A percentile compares a stretch with the other conserved stretches of the same genome.
Conservation (phyloP, 1,139 yeast species). For the Yamadazyma pseudoaaseri region DNA sequence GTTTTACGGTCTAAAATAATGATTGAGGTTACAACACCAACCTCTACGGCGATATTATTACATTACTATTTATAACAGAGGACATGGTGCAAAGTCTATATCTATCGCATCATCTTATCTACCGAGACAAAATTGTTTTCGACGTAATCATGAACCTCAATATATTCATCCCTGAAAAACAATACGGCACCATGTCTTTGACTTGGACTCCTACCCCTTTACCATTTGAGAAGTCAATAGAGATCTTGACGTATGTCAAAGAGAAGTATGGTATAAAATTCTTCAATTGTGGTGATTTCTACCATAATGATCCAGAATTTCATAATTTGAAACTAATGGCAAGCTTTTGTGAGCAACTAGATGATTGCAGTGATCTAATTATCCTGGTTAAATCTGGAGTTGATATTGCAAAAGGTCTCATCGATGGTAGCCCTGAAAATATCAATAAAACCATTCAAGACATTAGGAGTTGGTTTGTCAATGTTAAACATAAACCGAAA, state of each 20-base stretch:
- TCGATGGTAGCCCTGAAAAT: conserved; percentile 49
- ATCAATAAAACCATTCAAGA: conserved; percentile 51
- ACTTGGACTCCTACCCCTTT: conserved; percentile 52
- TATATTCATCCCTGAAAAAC: no score
- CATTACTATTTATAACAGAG: no score
- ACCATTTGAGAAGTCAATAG: conserved; percentile 46
- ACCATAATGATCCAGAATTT: conserved; percentile 39
- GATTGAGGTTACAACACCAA: no score
- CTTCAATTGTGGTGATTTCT: conserved; percentile 76
- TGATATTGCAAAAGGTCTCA: conserved; percentile 29
- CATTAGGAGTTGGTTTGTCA: conserved; percentile 39
- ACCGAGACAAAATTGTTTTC: no score
- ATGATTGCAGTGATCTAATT: conserved; percentile 34
- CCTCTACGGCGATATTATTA: no score
- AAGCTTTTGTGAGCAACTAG: conserved; percentile 4
- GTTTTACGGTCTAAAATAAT: no score
- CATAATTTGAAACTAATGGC: conserved; percentile 6
- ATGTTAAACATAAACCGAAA: conserved; percentile 25
- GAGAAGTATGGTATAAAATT: conserved; percentile 48
- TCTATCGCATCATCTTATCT: no score
- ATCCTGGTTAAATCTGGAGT: conserved; percentile 52
- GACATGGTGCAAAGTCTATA: no score
- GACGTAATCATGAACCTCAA: no score
- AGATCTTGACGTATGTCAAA: conserved; percentile 44
- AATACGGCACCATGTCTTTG: conserved; percentile 65